A percentile compares a stretch with the other conserved stretches of the same genome.
Evolutionary conservation across 129 eudicot species (phyloP).

Genomic region (Cynara cardunculus): DNA sequence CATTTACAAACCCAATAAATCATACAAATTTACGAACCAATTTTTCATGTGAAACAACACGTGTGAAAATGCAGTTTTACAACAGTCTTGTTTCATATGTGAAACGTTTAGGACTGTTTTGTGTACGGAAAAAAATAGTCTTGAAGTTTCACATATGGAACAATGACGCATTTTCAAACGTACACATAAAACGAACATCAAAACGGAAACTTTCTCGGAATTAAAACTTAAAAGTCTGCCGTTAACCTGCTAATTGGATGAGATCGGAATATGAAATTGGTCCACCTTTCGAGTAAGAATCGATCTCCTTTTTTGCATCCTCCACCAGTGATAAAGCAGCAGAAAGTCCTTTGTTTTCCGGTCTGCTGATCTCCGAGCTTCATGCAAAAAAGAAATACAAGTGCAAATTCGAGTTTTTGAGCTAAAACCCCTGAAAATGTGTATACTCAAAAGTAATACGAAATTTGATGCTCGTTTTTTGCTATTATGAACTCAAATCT

Average conservation of each 20-base stretch:
- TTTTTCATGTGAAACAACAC: too few species aligned
- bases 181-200: not conserved
- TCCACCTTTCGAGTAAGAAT: conserved; percentile 92
- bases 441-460: not conserved
- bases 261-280: conserved; percentile 93
- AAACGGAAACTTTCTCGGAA: not conserved
- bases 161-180: too few species aligned
- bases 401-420: conserved; percentile 21
- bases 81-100: too few species aligned
- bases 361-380: conserved; percentile 93
- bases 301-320: conserved; percentile 92
- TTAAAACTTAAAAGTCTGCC: not conserved
- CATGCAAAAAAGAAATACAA: conserved; percentile 31
- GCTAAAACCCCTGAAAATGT: not conserved
- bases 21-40: not conserved
- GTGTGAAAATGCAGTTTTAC: too few species aligned
- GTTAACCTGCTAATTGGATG: conserved; percentile 78
- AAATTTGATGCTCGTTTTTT: not conserved
- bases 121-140: too few species aligned
- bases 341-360: conserved; percentile 86
- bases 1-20: not conserved
- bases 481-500: not conserved
- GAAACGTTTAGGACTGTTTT: not conserved
- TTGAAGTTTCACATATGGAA: too few species aligned
- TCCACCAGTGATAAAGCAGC: conserved; percentile 66